Evolutionary conservation across 345 rosid genomes (phyloP), one percentile per base, ranked within the genome.

Genomic region (Aethionema arabicum): DNA sequence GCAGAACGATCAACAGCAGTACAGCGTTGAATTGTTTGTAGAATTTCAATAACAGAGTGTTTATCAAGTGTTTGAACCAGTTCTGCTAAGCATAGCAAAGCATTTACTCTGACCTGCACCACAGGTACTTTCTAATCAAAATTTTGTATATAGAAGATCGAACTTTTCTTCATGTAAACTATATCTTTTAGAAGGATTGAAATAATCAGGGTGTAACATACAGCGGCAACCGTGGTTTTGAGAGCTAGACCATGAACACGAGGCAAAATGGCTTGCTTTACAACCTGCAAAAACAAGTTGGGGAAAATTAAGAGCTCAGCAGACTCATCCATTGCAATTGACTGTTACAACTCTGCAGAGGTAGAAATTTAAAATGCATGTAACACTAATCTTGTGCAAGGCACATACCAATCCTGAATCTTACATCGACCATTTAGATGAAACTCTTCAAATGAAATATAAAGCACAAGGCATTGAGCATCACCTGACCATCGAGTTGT

Each of bases 201-300:
- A 48, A 32, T 13, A 47, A 50, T 48, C n/a, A 42, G 40, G 54
- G 74, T n/a, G n/a, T 63, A 65, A 73, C 96, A 75, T 85, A 92
- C 98, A 71, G 88, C 97, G 75, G 95, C 98, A 57, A 92, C 80
- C 48, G 98, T 92, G 27, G 98, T 92, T 79, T 84, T 89, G 38
- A 92, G 97, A 56, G 98, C 98, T 73, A 92, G 68, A 49, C 93
- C 86, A 77, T 92, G 98, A 71, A 89, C 90, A 48, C 95, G 95
- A 52, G 95, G 98, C 80, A 92, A 79, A 79, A 92, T 81, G 77
- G 84, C 81, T 75, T 87, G 87, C 78, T 88, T 85, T 75, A 92
- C 95, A 33, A 89, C 87, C 99, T 93, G 91, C 66, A 77, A 63
- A 61, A 35, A 46, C 38, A 61, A 61, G 7, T 53, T 61, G 43